Evolutionary conservation across 176 grass and related monocot species (phyloP).

Genomic region (Dactylis glomerata): DNA sequence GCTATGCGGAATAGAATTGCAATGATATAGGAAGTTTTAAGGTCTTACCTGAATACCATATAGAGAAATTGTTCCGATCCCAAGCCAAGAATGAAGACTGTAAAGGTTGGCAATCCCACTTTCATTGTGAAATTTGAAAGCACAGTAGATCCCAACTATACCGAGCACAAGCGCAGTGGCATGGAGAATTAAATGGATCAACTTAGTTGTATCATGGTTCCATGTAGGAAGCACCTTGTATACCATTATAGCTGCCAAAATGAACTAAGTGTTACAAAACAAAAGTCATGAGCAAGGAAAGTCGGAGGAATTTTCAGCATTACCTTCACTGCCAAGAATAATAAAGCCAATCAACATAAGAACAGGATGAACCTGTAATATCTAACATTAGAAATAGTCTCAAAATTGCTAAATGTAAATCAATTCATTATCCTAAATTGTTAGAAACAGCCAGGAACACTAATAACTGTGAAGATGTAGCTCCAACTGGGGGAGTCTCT

Average conservation of each 20-base stretch:
- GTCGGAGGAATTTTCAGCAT: not conserved
- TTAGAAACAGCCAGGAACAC: not conserved
- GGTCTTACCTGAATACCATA: conserved; percentile 76
- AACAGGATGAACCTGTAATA: conserved; percentile 83
- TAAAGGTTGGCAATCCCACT: conserved; percentile 84
- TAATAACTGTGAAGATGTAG: not conserved
- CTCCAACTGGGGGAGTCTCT: not conserved
- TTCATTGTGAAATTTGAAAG: conserved; percentile 92
- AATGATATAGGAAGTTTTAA: conserved; percentile 22
- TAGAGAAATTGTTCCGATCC: conserved; percentile 66
- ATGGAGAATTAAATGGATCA: conserved; percentile 71
- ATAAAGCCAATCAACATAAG: conserved; percentile 96
- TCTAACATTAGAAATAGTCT: conserved; percentile 2
- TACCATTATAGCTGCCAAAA: conserved; percentile 80
- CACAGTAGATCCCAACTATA: conserved; percentile 70
- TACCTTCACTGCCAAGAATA: conserved; percentile 83
- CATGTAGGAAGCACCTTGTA: conserved; percentile 58
- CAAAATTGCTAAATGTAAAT: not conserved
- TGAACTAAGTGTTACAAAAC: not conserved
- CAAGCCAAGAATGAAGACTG: conserved; percentile 90
- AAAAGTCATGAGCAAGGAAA: not conserved
- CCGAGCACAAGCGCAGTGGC: conserved; percentile 69
- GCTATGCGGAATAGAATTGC: not conserved
- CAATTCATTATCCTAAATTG: not conserved
- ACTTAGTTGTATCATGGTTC: conserved; percentile 60